Percentiles rank a stretch among this genome's conserved stretches.
Conservation (phyloP, 768 basidiomycete species). For the Tylopilus intermedius region DNA sequence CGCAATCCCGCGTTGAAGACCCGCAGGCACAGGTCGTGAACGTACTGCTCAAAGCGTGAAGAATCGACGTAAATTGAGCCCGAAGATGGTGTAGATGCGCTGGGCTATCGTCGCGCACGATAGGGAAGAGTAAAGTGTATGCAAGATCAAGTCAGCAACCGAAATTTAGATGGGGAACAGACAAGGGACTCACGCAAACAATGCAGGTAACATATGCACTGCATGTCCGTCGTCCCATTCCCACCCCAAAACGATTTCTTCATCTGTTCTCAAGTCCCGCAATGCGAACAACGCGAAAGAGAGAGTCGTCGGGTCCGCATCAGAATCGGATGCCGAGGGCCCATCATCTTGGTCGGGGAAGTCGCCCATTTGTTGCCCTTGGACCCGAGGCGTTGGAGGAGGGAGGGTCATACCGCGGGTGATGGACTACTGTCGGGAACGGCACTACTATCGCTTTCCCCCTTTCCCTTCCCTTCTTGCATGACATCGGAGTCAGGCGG, state of each 20-base stretch:
- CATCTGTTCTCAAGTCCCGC: slow-evolving; percentile 65
- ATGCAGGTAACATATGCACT: slow-evolving; percentile 69
- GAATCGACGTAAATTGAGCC: slow-evolving; percentile 62
- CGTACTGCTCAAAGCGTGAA: slow-evolving; percentile 63
- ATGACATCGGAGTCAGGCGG: slow-evolving; percentile 45
- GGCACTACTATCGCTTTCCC: slow-evolving; percentile 9
- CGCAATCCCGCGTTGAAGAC: slow-evolving; percentile 55
- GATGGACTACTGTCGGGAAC: not conserved
- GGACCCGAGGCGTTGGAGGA: slow-evolving; percentile 7
- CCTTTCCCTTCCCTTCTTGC: slow-evolving; percentile 17
- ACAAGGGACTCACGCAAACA: slow-evolving; percentile 49
- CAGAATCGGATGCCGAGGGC: slow-evolving; percentile 13
- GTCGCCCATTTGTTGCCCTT: slow-evolving; percentile 11
- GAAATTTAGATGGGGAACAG: not conserved
- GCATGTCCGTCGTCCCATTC: slow-evolving; percentile 95
- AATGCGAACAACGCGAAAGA: slow-evolving; percentile 80
- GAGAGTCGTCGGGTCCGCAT: slow-evolving; percentile 37
- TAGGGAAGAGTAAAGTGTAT: too few relatives aligned
- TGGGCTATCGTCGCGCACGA: slow-evolving; percentile 30
- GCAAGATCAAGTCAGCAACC: slow-evolving; percentile 10
- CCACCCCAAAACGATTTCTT: slow-evolving; percentile 89
- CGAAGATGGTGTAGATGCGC: slow-evolving; percentile 50
- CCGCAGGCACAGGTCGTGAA: slow-evolving; percentile 78
- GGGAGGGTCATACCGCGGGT: slow-evolving; percentile 6
- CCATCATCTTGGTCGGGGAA: slow-evolving; percentile 19